Evolutionary conservation across 2,329 filamentous ascomycete genomes (phyloP).

Genomic region (Fusarium secorum): DNA sequence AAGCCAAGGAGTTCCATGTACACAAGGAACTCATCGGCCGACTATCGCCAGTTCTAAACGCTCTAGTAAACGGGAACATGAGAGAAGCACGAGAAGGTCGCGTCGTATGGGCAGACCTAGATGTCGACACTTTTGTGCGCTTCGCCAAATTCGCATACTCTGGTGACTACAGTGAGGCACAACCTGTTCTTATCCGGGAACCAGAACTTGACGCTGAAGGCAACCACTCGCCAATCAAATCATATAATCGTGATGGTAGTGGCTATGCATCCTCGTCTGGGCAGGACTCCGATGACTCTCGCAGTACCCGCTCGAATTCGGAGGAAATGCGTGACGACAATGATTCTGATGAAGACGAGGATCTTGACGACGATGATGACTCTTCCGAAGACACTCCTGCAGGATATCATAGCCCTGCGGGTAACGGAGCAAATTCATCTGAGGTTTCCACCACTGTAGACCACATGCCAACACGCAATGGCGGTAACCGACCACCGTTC

Average conservation of each 20-base stretch:
- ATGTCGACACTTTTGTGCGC: constrained; percentile 41
- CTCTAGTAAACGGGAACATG: constrained; percentile 39
- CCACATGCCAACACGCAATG: neutral
- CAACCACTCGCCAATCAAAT: neutral
- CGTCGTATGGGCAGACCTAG: constrained; percentile 38
- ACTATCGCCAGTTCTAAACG: constrained; percentile 34
- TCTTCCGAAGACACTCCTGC: neutral
- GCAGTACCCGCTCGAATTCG: neutral
- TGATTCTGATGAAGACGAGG: neutral
- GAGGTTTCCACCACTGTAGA: constrained; percentile 17
- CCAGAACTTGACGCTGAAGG: neutral
- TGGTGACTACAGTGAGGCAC: constrained; percentile 32
- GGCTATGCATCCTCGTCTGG: neutral
- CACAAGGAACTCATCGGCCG: constrained; percentile 37
- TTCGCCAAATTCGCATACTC: constrained; percentile 41
- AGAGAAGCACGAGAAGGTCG: constrained; percentile 37
- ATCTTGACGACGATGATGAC: neutral
- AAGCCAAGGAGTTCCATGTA: constrained; percentile 37
- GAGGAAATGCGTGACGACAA: neutral
- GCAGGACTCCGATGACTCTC: neutral
- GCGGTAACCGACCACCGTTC: neutral
- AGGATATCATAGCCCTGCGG: neutral
- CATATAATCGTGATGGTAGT: neutral
- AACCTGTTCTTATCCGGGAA: constrained; percentile 9
- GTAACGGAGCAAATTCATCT: neutral